These are phyloP conservation scores for Plasmodium malariae DNA, from an alignment of 169 alveolate genomes.

Conservation along the genomic window DNA sequence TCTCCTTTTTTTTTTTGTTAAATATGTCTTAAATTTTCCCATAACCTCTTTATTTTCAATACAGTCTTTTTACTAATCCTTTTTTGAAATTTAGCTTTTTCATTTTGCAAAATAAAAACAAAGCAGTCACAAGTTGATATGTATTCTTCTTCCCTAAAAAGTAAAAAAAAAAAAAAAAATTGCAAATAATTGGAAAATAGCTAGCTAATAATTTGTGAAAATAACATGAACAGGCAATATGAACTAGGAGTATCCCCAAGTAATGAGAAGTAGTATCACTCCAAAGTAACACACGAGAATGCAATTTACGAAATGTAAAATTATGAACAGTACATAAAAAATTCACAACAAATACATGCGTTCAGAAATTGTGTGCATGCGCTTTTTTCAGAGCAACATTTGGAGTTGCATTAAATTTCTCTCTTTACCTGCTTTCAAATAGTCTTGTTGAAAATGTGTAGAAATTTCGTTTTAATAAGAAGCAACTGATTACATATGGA, in stretches of 20 bases:
- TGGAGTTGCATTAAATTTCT: too few species aligned
- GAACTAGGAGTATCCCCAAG: not conserved
- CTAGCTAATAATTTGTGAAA: too few species aligned
- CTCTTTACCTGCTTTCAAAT: slow-evolving; percentile 53
- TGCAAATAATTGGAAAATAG: too few species aligned
- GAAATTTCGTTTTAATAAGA: slow-evolving; percentile 21
- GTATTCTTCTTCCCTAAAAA: slow-evolving; percentile 59
- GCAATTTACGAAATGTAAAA: not conserved
- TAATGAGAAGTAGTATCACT: too few species aligned
- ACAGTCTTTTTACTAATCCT: slow-evolving; percentile 21
- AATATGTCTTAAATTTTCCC: slow-evolving; percentile 53
- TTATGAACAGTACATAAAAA: not conserved
- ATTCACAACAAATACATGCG: too few species aligned
- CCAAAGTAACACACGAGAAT: not conserved
- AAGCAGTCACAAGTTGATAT: slow-evolving; percentile 61
- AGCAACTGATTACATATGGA: slow-evolving; percentile 36
- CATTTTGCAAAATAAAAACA: slow-evolving; percentile 78
- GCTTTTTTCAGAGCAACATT: too few species aligned
- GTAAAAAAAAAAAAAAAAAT: slow-evolving; percentile 14
- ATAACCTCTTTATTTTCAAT: slow-evolving; percentile 53
- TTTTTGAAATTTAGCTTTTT: slow-evolving; percentile 72
- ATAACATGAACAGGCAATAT: not conserved
- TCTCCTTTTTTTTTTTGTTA: slow-evolving; percentile 57
- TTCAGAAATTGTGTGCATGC: too few species aligned
- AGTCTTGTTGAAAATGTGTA: slow-evolving; percentile 68